Base-by-base conservation (phyloP, 192 early-diverging fungal species). In the Backusella westeae region DNA sequence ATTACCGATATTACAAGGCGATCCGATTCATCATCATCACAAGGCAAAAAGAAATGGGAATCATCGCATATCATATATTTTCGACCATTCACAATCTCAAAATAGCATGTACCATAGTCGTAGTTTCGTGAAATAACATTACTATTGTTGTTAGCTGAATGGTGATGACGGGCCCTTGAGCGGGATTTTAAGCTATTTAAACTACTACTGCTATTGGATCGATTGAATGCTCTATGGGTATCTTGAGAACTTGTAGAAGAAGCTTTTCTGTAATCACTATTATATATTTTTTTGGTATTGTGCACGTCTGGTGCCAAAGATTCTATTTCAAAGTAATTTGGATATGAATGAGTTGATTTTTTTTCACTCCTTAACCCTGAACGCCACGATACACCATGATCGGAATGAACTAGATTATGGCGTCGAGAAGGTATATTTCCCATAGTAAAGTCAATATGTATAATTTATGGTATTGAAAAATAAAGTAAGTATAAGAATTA, bases 21-120 rank as follows among this genome's bases (percentile, higher is more conserved):
- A 52, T 79, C 78, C 5, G 73, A 52, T 52, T 79, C 78, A 21
- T 79, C 78, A 32, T 79, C 78, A 23, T 79, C 78, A 49, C 67
- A 70, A 34, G 78, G 71, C 5, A 75, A n/a, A 46, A 42, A 41
- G 34, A 52, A 78, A 44, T 76, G 67, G 1, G 69, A 52, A 10
- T 42, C 75, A 5, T 39, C 34, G 17, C 39, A 46, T 7, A 67
- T 44, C n/a, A 76, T 32, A 32, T 76, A 76, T 26, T 6, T 46
- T 56, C 75, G 23, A 8, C 71, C 71, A 8, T 49, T 26, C 3
- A 75, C 42, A 1, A 44, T 46, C 9, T 71, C 70, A 49, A 49
- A 71, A 17, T 71, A 63, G 26, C 56, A 63, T 29, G 56, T 63
- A 14, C 56, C 56, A 63, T 63, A 63, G 26, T 63, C 56, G 12